Evolutionary conservation across 2,329 filamentous ascomycete genomes (phyloP).

Genomic region (Penicillium sp.): DNA sequence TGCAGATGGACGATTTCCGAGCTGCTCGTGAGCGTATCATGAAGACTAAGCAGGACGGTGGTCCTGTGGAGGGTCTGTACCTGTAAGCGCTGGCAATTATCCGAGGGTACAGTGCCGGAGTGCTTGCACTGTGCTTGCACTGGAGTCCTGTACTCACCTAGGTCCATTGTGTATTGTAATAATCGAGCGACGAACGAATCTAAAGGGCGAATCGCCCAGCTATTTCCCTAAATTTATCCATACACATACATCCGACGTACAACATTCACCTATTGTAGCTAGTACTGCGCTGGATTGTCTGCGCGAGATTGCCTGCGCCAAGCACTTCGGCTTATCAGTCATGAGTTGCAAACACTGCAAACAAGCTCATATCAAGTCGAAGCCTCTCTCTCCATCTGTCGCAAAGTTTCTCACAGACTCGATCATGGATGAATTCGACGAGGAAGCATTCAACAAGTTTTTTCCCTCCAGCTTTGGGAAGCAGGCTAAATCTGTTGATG

Average conservation of each 20-base stretch:
- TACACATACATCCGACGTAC: background rate
- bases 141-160: slow-evolving; percentile 7
- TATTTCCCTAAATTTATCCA: background rate
- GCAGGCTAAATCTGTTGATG: slow-evolving; percentile 68
- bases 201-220: background rate
- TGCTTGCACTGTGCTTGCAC: slow-evolving; percentile 4
- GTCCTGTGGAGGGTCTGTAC: slow-evolving; percentile 90
- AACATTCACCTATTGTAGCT: background rate
- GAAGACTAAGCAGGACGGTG: slow-evolving; percentile 97
- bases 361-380: slow-evolving; percentile 22
- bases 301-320: background rate
- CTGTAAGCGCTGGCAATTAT: slow-evolving; percentile 60
- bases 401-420: slow-evolving; percentile 2
- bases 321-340: background rate
- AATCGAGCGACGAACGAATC: slow-evolving; percentile 15
- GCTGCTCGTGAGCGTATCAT: slow-evolving; percentile 88
- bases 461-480: slow-evolving; percentile 84
- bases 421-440: slow-evolving; percentile 45
- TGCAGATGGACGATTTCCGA: slow-evolving; percentile 98
- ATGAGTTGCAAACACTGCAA: slow-evolving; percentile 26
- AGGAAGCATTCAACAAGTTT: slow-evolving; percentile 54
- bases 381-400: slow-evolving; percentile 10
- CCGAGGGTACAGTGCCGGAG: background rate
- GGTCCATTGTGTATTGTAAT: slow-evolving; percentile 27
- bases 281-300: too few relatives aligned